Evolutionary conservation across 208 protist genomes (phyloP).

Genomic region (Leishmania major): DNA sequence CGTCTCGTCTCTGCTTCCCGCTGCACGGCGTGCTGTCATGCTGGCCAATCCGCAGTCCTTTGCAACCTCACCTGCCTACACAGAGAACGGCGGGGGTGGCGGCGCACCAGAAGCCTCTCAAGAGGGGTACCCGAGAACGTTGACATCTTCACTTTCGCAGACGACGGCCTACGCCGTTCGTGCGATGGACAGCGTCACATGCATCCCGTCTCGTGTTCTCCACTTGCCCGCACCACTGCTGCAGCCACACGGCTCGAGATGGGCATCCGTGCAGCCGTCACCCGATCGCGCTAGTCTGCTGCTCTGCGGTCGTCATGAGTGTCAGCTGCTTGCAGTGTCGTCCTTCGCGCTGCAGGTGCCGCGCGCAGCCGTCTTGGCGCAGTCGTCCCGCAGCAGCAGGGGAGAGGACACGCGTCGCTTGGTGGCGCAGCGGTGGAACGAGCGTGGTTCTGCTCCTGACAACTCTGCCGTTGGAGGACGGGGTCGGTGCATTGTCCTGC

Average conservation of each 20-base stretch:
- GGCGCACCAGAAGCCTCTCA: not conserved
- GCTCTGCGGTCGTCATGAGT: conserved; percentile 25
- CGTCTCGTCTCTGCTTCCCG: not conserved
- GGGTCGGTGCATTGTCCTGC: conserved; percentile 2
- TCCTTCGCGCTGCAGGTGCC: not conserved
- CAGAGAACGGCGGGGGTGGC: not conserved
- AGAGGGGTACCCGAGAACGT: not conserved
- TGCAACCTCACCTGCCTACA: not conserved
- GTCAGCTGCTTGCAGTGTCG: conserved; percentile 19
- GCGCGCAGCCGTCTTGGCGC: not conserved
- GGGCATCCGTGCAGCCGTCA: conserved; percentile 25
- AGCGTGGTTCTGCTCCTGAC: not conserved
- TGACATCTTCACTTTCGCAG: not conserved
- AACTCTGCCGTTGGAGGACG: not conserved
- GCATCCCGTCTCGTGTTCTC: conserved; percentile 23
- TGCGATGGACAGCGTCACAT: conserved; percentile 8
- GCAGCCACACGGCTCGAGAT: not conserved
- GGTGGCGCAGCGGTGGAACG: not conserved
- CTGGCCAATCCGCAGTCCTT: not conserved
- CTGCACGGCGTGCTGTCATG: not conserved
- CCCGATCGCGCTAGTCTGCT: conserved; percentile 31
- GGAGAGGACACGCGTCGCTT: not conserved
- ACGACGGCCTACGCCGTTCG: not conserved
- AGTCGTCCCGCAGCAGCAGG: not conserved
- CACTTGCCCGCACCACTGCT: conserved; percentile 20